These are phyloP conservation scores for Papiliotrema fonsecae DNA, from an alignment of 1,284 basidiomycete species.

Conservation along the genomic window DNA sequence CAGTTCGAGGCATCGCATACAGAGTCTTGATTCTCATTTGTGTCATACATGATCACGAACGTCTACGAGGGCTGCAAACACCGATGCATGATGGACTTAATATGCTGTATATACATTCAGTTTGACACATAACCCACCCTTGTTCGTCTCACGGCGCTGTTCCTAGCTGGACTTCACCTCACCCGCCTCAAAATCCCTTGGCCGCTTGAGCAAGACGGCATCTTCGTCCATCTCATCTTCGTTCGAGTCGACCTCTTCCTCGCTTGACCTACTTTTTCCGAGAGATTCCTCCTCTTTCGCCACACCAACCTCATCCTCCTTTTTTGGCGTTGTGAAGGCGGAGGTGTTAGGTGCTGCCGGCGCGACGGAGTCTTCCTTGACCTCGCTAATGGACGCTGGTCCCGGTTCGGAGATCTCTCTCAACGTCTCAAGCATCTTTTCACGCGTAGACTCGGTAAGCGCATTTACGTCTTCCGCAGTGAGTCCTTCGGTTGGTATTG, in stretches of 20 bases:
- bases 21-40: no score
- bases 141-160: no score
- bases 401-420: slow-evolving; percentile 35
- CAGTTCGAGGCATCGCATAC: no score
- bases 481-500: slow-evolving; percentile 51
- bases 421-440: slow-evolving; percentile 48
- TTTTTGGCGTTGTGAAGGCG: background rate
- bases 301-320: background rate
- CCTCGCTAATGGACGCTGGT: slow-evolving; percentile 2
- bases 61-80: no score
- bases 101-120: no score
- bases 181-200: background rate
- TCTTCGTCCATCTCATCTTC: slow-evolving; percentile 49
- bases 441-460: slow-evolving; percentile 48
- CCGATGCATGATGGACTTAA: no score
- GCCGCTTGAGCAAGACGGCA: slow-evolving; percentile 43
- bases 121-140: no score
- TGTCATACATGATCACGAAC: no score
- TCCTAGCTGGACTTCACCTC: background rate
- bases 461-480: slow-evolving; percentile 48
- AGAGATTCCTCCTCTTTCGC: background rate
- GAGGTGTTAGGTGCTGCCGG: background rate
- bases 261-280: background rate
- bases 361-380: background rate
- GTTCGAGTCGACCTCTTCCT: background rate